These are phyloP conservation scores for Tuber microsphaerosporum DNA, from an alignment of 495 filamentous ascomycete genomes.

Conservation along the genomic window DNA sequence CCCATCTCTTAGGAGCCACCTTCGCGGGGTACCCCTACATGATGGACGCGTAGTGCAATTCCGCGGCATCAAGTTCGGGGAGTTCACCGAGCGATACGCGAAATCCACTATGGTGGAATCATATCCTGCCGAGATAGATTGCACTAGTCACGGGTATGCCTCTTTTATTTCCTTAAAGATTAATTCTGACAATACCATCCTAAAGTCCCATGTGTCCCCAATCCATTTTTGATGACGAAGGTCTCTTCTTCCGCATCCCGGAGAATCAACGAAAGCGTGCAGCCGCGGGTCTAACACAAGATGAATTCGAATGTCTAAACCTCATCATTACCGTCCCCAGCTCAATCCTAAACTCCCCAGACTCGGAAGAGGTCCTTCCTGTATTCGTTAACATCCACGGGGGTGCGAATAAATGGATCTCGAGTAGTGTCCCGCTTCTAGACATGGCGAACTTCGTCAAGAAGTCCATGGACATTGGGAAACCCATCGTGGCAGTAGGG, in stretches of 20 bases:
- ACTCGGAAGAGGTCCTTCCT: not conserved
- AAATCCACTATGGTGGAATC: not conserved
- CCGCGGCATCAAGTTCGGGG: not conserved
- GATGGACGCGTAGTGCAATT: not conserved
- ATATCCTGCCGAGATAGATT: not conserved
- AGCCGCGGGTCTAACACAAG: not conserved
- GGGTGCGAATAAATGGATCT: not conserved
- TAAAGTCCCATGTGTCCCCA: not conserved
- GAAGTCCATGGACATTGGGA: slow-evolving; percentile 12
- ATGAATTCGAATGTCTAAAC: not conserved
- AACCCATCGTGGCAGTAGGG: slow-evolving; percentile 17
- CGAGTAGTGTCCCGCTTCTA: not conserved
- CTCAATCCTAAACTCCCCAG: not conserved
- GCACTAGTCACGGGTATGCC: not conserved
- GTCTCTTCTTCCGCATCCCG: not conserved
- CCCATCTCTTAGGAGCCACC: not conserved
- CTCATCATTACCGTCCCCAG: not conserved
- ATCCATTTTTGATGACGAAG: not conserved
- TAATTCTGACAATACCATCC: not conserved
- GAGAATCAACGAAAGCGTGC: not conserved
- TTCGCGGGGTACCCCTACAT: not conserved
- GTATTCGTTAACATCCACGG: not conserved
- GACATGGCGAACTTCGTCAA: not conserved
- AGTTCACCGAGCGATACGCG: not conserved
- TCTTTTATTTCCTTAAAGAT: not conserved